These are phyloP conservation scores for Sanguinoderma infundibulare DNA, from an alignment of 1,284 basidiomycete species.

Conservation along the genomic window DNA sequence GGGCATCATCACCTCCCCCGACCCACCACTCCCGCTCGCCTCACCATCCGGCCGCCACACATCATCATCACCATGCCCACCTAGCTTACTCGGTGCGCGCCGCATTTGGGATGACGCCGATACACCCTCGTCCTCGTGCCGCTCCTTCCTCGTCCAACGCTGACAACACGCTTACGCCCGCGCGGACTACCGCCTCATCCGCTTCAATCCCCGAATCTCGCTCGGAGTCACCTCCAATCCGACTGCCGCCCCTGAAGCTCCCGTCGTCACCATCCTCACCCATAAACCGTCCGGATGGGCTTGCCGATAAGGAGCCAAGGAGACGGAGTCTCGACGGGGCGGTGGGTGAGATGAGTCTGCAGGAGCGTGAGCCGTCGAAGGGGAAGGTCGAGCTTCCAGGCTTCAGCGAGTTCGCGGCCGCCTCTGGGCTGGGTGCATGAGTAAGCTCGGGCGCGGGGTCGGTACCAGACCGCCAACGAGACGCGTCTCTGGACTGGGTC, in stretches of 20 bases:
- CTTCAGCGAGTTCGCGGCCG: constrained; percentile 66
- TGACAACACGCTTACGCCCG: constrained; percentile 39
- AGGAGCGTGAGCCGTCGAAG: constrained; percentile 20
- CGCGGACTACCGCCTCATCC: constrained; percentile 38
- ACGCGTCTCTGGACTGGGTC: not conserved
- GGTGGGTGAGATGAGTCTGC: constrained; percentile 23
- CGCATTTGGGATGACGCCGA: constrained; percentile 91
- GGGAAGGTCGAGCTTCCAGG: constrained; percentile 52
- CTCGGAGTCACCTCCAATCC: constrained; percentile 69
- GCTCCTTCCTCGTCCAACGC: constrained; percentile 35
- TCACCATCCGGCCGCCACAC: constrained; percentile 14
- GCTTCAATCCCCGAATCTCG: constrained; percentile 56
- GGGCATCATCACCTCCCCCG: constrained; percentile 53
- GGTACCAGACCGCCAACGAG: not conserved
- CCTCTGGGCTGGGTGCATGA: constrained; percentile 36
- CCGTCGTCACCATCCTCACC: constrained; percentile 36
- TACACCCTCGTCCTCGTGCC: constrained; percentile 47
- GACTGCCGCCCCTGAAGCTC: constrained; percentile 65
- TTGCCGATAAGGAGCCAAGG: constrained; percentile 18
- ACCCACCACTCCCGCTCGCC: constrained; percentile 17
- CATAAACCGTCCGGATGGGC: constrained; percentile 21
- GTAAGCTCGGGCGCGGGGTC: not conserved
- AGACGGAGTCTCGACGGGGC: constrained; percentile 29
- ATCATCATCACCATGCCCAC: constrained; percentile 54
- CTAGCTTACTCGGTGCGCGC: constrained; percentile 80